These are phyloP conservation scores for Pseudocercospora macadamiae DNA, from an alignment of 2,329 filamentous ascomycete species.

Conservation along the genomic window DNA sequence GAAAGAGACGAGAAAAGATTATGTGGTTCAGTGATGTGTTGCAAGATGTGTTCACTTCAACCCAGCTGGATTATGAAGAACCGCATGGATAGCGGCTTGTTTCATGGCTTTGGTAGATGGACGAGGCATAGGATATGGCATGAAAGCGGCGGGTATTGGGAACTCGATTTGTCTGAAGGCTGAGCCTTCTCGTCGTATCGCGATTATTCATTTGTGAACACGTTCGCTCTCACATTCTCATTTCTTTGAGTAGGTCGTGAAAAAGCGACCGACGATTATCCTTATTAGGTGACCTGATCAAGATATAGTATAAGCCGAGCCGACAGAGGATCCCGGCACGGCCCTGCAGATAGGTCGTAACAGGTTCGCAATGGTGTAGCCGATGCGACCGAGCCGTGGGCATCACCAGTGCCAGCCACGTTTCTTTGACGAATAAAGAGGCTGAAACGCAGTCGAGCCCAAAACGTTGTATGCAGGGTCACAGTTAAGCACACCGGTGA, in stretches of 20 bases:
- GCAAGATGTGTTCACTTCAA: not conserved
- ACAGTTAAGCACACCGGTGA: not conserved
- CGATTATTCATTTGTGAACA: no score
- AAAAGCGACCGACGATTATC: no score
- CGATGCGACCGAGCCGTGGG: not conserved
- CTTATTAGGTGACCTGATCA: not conserved
- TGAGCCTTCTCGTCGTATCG: no score
- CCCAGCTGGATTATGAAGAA: constrained; percentile 1
- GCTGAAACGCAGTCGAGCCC: not conserved
- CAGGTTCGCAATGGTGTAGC: not conserved
- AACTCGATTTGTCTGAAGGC: not conserved
- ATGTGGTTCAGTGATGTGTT: not conserved
- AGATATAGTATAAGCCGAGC: not conserved
- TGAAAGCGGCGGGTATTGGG: not conserved
- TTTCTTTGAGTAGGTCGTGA: no score
- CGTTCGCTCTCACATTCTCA: no score
- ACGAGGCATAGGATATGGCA: not conserved
- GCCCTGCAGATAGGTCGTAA: not conserved
- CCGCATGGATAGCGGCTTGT: not conserved
- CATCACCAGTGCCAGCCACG: constrained; percentile 1
- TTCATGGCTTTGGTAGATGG: not conserved
- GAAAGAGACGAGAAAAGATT: not conserved
- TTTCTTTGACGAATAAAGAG: constrained; percentile 4
- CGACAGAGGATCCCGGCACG: not conserved
- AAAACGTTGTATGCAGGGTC: not conserved